Base-by-base conservation (phyloP, 139 green algal genomes). In the Coelastrella sp. region DNA sequence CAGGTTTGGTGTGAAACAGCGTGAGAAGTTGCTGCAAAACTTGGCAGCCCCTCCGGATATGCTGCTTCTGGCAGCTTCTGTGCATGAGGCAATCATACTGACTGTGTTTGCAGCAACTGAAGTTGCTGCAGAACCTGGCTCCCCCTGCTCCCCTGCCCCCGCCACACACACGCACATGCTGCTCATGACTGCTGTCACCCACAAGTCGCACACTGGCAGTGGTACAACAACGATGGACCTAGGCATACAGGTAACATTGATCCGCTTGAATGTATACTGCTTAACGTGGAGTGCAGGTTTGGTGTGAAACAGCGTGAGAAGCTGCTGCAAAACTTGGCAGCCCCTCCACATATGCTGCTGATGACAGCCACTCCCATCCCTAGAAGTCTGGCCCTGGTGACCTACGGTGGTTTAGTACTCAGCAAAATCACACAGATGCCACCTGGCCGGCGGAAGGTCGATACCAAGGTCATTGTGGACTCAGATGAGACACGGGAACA, bases 311-410 rank as follows among this genome's bases (percentile, higher is more conserved):
- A 99, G 94, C 94, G 97, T 65, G 94, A 96, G 22, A 68, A 76
- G 71, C 94, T 99, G 73, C 60, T 86, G 83, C 78, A 84, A 47
- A 83, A 87, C 80, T 95, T 96, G 85, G 75, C 75, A 10, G 86
- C 93, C n/a, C 74, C 94, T 2, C 97, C 98, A 0, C 98, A 99
- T 90, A 90, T 98, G 22, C 94, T 99, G 74, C 92, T 96, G 91
- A 99, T 99, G 98, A 97, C 95, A 0, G 98, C 98, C 19, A 99
- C 98, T 5, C 98, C 98, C 92, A 99, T 99, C 81, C 98, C 98
- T 0, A 95, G 98, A 80, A 99, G 96, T 11, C 91, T 99, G 47
- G 97, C 97, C 5, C 94, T 99, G 58, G 94, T 96, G 0, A 71
- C 92, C 11, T 93, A 97, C 60, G 97, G 97, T 5, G 95, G 96